Conservation (phyloP, 306 rosid genomes). For the Citrullus mucosospermus region DNA sequence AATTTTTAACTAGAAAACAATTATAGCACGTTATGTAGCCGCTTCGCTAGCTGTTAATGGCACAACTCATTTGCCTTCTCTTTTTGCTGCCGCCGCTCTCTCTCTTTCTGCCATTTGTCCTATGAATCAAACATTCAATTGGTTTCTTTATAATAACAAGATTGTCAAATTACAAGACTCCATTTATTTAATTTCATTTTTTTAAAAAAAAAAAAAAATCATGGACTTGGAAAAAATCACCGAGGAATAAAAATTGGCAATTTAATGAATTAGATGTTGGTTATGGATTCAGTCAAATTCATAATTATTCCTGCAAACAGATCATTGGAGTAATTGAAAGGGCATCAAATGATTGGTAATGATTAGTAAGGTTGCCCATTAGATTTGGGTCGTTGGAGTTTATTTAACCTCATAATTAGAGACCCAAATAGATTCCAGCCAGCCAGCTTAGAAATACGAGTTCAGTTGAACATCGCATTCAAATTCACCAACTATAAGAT, state of each 20-base stretch:
- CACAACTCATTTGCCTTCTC: not conserved
- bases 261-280: not conserved
- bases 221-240: not conserved
- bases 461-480: constrained; percentile 7
- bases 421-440: not conserved
- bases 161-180: not conserved
- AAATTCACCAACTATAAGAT: constrained; percentile 7
- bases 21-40: not conserved
- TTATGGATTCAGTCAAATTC: not conserved
- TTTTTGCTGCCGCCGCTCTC: constrained; percentile 1
- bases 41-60: not conserved
- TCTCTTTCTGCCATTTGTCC: not conserved
- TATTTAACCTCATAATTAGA: not conserved
- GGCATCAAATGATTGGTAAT: constrained; percentile 36
- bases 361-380: constrained; percentile 26
- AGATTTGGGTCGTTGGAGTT: constrained; percentile 26
- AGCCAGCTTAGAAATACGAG: not conserved
- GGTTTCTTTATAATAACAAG: not conserved
- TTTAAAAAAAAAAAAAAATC: not conserved
- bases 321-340: not conserved
- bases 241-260: not conserved
- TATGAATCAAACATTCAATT: not conserved
- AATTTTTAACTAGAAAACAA: not conserved
- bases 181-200: not conserved
- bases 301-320: not conserved